A percentile compares a stretch with the other conserved stretches of the same genome.
Evolutionary conservation across 164 flowering plant genomes (phyloP).

Genomic region (Vitis vinifera): DNA sequence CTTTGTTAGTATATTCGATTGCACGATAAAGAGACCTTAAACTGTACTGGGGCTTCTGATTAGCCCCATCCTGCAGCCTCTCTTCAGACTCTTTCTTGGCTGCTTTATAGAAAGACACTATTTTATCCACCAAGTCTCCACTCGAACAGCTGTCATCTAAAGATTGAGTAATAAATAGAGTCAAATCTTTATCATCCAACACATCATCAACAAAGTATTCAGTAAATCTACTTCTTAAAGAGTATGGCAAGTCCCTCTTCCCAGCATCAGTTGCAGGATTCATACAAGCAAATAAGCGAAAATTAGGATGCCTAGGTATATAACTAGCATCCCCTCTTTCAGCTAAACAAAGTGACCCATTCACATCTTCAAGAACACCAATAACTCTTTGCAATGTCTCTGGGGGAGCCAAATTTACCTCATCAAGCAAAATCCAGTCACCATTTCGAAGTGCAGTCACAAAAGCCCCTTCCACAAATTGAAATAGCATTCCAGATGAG

Average conservation of each 20-base stretch:
- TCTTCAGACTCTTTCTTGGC: slow-evolving; percentile 79
- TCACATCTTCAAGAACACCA: slow-evolving; percentile 87
- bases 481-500: slow-evolving; percentile 74
- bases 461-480: slow-evolving; percentile 96
- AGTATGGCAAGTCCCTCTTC: slow-evolving; percentile 76
- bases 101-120: slow-evolving; percentile 68
- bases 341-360: slow-evolving; percentile 80
- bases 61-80: slow-evolving; percentile 91
- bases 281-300: slow-evolving; percentile 97
- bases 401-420: slow-evolving; percentile 96
- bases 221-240: slow-evolving; percentile 82
- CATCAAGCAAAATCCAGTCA: slow-evolving; percentile 97
- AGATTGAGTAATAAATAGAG: slow-evolving; percentile 57
- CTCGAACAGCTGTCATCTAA: slow-evolving; percentile 38
- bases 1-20: slow-evolving; percentile 63
- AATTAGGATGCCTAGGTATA: slow-evolving; percentile 71
- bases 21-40: slow-evolving; percentile 95
- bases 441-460: slow-evolving; percentile 82
- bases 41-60: slow-evolving; percentile 96
- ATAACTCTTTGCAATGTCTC: slow-evolving; percentile 88
- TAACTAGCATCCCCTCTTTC: slow-evolving; percentile 83
- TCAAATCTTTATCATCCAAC: slow-evolving; percentile 72
- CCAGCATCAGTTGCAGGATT: slow-evolving; percentile 99
- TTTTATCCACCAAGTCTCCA: slow-evolving; percentile 38
- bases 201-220: slow-evolving; percentile 92